Percentiles rank a stretch among this genome's conserved stretches.
Evolutionary conservation across 371 early-diverging fungal species (phyloP).

Genomic region (Mortierella sp.): DNA sequence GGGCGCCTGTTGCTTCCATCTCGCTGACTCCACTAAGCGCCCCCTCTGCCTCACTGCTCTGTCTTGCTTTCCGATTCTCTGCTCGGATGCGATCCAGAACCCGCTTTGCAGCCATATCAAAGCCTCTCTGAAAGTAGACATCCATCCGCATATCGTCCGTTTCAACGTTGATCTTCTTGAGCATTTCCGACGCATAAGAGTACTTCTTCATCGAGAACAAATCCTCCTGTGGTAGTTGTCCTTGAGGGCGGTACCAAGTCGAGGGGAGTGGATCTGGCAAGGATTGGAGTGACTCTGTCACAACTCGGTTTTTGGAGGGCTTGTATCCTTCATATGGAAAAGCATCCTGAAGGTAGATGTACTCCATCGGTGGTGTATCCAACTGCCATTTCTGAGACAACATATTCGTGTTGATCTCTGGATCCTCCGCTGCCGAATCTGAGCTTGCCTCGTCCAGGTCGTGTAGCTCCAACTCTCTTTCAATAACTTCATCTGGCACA

Average conservation of each 20-base stretch:
- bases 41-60: background rate
- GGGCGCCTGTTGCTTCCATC: background rate
- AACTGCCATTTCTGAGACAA: background rate
- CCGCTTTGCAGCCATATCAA: conserved; percentile 22
- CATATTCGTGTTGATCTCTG: background rate
- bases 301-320: conserved; percentile 4
- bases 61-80: background rate
- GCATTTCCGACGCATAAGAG: conserved; percentile 8
- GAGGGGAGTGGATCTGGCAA: background rate
- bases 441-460: too few relatives aligned
- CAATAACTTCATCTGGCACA: background rate
- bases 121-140: conserved; percentile 26
- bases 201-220: conserved; percentile 25
- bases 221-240: conserved; percentile 8
- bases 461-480: background rate
- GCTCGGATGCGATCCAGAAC: conserved; percentile 16
- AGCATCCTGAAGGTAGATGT: conserved; percentile 22
- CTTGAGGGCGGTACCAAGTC: conserved; percentile 28
- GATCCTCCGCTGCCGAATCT: background rate
- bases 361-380: conserved; percentile 19
- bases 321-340: conserved; percentile 22
- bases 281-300: background rate
- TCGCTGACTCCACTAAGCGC: background rate
- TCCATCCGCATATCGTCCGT: conserved; percentile 17
- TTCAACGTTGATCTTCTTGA: conserved; percentile 8